Evolutionary conservation across 2,329 filamentous ascomycete species (phyloP), one percentile per base, ranked within the genome.

Genomic region (Penicillium sp.): DNA sequence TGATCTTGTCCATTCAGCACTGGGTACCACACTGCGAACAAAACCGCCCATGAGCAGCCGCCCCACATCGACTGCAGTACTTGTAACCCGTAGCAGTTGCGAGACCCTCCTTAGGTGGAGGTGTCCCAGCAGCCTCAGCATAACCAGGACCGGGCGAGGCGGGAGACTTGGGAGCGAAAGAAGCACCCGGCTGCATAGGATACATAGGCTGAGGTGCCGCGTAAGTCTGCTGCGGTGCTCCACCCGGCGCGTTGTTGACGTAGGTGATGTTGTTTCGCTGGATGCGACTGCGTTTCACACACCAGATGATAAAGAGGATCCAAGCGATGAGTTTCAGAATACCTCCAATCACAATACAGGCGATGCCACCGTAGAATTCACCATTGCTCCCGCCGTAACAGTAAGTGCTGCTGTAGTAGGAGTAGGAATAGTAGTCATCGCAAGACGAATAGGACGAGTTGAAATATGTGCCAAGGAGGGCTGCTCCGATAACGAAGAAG

Each of bases 301-400:
- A 62, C 58, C 56, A 64, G 43, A 64, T 39, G 21, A 63, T 62
- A 27, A 63, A 56, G 10, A 64, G 55, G 29, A 64, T 54, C 62
- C 62, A 64, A 22, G 50, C 59, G 24, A 33, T 53, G 55, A 64
- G 57, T 39, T 63, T 60, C 39, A 57, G 41, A 5, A 62, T 24
- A 24, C 53, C 62, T 6, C 60, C 62, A n/a, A 64, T 58, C 6
- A 52, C 59, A 26, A 64, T 37, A 22, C 53, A 41, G 29, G 59
- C 61, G 29, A 62, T 22, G 11, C 48, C 60, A 9, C 41, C 62
- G 37, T 63, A 64, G 44, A 56, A 63, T 14, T 53, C 24, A 50
- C 60, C 56, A 14, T 44, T 48, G 45, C 61, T 41, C 22, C 49
- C 48, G 10, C 26, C 41, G 14, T 31, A 19, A 14, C 53, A 54